Evolutionary conservation across 2,329 filamentous ascomycete species (phyloP).

Genomic region (Aspergillus proliferans): DNA sequence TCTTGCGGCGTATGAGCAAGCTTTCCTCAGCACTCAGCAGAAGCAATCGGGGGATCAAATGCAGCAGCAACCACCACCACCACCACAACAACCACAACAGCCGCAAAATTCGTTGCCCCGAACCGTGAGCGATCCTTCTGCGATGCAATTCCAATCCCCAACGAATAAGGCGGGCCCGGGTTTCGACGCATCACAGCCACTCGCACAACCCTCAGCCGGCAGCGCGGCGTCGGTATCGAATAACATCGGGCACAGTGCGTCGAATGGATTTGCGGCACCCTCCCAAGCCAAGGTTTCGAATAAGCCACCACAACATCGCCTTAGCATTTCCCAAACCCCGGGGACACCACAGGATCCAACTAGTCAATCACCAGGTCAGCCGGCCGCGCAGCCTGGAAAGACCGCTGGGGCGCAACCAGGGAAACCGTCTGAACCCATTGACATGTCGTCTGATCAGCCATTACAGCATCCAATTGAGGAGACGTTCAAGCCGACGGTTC

Average conservation of each 20-base stretch:
- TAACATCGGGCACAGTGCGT: constrained; percentile 23
- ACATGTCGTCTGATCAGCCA: constrained; percentile 27
- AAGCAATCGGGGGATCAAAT: constrained; percentile 39
- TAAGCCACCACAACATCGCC: constrained; percentile 24
- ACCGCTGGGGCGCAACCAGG: constrained; percentile 16
- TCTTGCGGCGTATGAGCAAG: constrained; percentile 66
- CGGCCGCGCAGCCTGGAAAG: constrained; percentile 24
- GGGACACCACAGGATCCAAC: constrained; percentile 22
- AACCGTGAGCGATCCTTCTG: constrained; percentile 29
- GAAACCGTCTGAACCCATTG: constrained; percentile 24
- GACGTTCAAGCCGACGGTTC: constrained; percentile 42
- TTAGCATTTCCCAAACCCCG: constrained; percentile 28
- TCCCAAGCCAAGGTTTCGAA: constrained; percentile 28
- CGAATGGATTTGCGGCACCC: constrained; percentile 38
- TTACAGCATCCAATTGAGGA: constrained; percentile 37
- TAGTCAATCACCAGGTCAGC: constrained; percentile 22
- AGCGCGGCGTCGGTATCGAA: constrained; percentile 23
- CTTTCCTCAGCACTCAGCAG: constrained; percentile 39
- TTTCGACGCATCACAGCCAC: constrained; percentile 34
- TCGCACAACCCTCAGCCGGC: constrained; percentile 28
- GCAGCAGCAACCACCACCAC: constrained; percentile 34
- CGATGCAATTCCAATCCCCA: constrained; percentile 39
- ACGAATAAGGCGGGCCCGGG: constrained; percentile 47
- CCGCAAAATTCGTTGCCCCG: constrained; percentile 22
- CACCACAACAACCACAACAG: constrained; percentile 33